Conservation (phyloP, 139 green algal species). For the Chlorella vulgaris region DNA sequence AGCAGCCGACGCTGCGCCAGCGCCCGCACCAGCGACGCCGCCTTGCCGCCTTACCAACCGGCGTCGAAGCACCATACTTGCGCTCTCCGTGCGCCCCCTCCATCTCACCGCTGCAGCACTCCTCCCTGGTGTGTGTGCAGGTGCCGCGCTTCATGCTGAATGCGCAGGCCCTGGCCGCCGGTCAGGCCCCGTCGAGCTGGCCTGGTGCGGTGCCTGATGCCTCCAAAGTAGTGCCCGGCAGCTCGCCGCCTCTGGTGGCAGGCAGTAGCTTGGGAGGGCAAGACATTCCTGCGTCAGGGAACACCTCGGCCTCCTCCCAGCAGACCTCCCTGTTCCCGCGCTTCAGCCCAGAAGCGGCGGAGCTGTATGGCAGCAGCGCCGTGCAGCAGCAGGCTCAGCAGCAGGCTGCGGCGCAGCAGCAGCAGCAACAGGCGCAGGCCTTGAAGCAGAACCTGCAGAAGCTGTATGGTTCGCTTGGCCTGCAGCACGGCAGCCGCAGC, state of each 20-base stretch:
- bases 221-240: not conserved
- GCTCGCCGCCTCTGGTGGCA: not conserved
- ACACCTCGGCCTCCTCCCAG: not conserved
- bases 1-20: not conserved
- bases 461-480: constrained; percentile 39
- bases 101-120: not conserved
- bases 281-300: not conserved
- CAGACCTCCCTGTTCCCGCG: constrained; percentile 17
- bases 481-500: constrained; percentile 22
- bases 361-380: not conserved
- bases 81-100: too few species aligned
- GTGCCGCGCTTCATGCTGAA: constrained; percentile 6
- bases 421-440: constrained; percentile 2
- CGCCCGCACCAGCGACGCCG: too few species aligned
- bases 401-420: not conserved
- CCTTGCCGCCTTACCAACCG: too few species aligned
- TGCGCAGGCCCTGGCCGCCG: not conserved
- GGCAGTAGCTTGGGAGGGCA: constrained; percentile 3
- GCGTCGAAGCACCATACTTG: too few species aligned
- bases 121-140: constrained; percentile 5
- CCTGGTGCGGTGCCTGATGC: not conserved
- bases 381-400: constrained; percentile 1
- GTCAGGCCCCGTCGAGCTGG: constrained; percentile 13
- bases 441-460: constrained; percentile 31
- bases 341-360: constrained; percentile 10